Evolutionary conservation across 495 filamentous ascomycete species (phyloP).

Genomic region (Daldinia loculata): DNA sequence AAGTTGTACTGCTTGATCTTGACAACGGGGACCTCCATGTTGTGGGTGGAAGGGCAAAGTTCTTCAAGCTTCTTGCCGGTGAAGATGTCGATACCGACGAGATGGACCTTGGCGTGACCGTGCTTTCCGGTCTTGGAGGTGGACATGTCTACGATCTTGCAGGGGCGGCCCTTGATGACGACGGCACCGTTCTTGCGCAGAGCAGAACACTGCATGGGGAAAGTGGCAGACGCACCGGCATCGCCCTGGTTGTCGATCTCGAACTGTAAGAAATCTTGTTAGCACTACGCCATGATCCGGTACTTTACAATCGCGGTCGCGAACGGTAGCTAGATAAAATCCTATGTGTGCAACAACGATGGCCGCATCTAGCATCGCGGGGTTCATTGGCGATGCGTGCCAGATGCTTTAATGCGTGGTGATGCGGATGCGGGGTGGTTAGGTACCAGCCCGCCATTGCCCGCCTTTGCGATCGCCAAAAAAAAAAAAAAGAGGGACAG

Average conservation of each 20-base stretch:
- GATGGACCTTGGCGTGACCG: conserved; percentile 99
- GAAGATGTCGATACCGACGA: conserved; percentile 98
- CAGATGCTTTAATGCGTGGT: conserved; percentile 31
- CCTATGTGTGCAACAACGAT: not conserved
- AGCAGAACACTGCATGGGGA: conserved; percentile 98
- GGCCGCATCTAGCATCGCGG: conserved; percentile 22
- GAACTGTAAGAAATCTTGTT: conserved; percentile 64
- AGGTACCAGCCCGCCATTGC: conserved; percentile 32
- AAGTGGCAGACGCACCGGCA: conserved; percentile 93
- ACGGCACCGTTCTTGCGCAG: conserved; percentile 98
- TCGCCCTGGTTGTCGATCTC: conserved; percentile 92
- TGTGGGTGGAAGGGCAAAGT: conserved; percentile 99
- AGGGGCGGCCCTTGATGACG: conserved; percentile 96
- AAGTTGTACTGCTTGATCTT: conserved; percentile 89
- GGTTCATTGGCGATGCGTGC: conserved; percentile 40
- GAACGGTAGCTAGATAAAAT: not conserved
- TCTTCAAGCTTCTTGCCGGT: conserved; percentile 99
- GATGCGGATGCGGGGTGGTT: conserved; percentile 31
- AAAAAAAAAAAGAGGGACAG: conserved; percentile 9
- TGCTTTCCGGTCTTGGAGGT: conserved; percentile 99
- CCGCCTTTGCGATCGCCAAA: conserved; percentile 38
- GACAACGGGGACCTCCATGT: conserved; percentile 99
- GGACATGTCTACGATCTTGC: conserved; percentile 99
- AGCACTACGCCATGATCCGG: conserved; percentile 2
- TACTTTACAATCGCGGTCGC: conserved; percentile 7